Evolutionary conservation across 2,329 filamentous ascomycete genomes (phyloP), one percentile per base, ranked within the genome.

Genomic region (Neurospora sp.): DNA sequence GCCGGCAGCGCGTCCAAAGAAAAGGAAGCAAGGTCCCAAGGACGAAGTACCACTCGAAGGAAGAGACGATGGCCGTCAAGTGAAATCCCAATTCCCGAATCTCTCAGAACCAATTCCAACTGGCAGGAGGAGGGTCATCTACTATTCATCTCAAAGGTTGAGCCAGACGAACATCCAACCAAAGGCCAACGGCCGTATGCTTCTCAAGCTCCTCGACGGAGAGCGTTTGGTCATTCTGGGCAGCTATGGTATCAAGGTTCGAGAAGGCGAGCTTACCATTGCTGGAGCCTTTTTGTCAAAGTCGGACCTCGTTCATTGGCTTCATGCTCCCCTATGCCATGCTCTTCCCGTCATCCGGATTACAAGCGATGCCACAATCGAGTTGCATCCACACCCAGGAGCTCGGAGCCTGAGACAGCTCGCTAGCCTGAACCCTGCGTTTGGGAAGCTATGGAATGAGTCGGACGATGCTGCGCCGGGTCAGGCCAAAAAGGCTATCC

Each of bases 271-370:
- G 62, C 81, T 91, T 33, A 88, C 86, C 1, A 78, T 95, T 36
- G 85, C 88, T 15, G 91, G 92, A 17, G 88, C 91, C 6, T 86
- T 83, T 6, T 77, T 95, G 3, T 81, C 81, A 11, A 77, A 84
- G 1, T 82, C 83, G 0, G 80, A 83, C 36, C 77, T 75, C 0
- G 76, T 81, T 6, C 81, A 85, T 72, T 88, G 86, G 82, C 83
- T 92, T 17, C 88, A 87, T 77, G 89, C 91, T 17, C 87, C 91
- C 1, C 85, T 86, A 57, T 92, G 89, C 43, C 88, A 92, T 76
- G 88, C 91, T 0, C 79, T 95, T 1, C 91, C 90, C 0, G 86
- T 90, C 0, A 83, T 95, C 40, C 81, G 87, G 66, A 88, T 84
- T 62, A 75, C 80, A 0, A 82, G 86, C 66, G 78, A 83, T 10